A percentile compares a stretch with the other conserved stretches of the same genome.
These are phyloP conservation scores for Tillandsia leiboldiana DNA, from an alignment of 176 grass and related monocot species.

Conservation along the genomic window DNA sequence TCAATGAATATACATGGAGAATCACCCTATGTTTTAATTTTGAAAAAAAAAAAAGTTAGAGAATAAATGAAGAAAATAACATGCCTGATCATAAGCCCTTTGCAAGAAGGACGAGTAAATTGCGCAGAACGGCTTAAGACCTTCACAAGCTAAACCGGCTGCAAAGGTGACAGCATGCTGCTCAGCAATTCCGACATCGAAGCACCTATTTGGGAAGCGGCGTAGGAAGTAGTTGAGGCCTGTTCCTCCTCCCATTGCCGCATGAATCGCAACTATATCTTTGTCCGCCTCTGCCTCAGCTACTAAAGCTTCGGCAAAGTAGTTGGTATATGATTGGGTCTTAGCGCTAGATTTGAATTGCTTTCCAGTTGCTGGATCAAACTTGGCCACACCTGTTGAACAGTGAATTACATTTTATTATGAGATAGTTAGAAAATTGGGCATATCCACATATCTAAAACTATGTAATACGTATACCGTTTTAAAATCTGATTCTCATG, in stretches of 20 bases:
- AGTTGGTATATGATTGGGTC: conserved; percentile 84
- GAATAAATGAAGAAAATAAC: background rate
- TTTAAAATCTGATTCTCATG: no score
- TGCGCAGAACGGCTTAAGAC: conserved; percentile 90
- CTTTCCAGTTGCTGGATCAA: conserved; percentile 87
- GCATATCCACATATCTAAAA: no score
- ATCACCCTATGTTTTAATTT: no score
- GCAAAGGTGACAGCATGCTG: conserved; percentile 98
- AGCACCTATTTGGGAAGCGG: conserved; percentile 82
- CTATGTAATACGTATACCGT: no score
- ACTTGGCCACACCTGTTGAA: conserved; percentile 61
- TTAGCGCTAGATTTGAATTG: conserved; percentile 65
- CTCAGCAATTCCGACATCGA: conserved; percentile 96
- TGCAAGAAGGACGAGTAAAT: conserved; percentile 98
- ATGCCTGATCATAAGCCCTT: conserved; percentile 87
- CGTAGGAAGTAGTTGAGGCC: conserved; percentile 94
- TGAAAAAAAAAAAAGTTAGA: background rate
- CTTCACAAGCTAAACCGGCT: conserved; percentile 83
- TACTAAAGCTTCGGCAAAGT: conserved; percentile 84
- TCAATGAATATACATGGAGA: no score
- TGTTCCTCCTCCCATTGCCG: conserved; percentile 94
- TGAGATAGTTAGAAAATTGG: background rate
- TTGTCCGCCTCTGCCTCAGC: conserved; percentile 86
- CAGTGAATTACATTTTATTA: background rate
- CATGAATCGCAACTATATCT: conserved; percentile 85